Conservation (phyloP, 208 protist species). For the Trypanosoma cruzi region DNA sequence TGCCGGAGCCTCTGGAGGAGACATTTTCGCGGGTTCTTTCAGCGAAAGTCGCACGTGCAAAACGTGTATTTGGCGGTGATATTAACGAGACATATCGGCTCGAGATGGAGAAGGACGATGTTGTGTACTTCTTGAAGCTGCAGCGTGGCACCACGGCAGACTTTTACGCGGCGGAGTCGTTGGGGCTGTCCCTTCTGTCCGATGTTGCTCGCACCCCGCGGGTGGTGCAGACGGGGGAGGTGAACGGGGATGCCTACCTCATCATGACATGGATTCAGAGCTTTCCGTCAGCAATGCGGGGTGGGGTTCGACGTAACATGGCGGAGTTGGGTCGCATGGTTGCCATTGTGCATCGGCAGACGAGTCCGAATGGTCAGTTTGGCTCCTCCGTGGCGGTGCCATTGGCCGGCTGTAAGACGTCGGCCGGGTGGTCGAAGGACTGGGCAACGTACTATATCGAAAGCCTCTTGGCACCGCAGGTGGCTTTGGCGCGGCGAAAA, state of each 20-base stretch:
- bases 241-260: constrained; percentile 20
- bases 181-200: constrained; percentile 27
- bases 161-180: constrained; percentile 23
- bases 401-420: background rate
- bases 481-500: constrained; percentile 17
- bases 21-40: constrained; percentile 17
- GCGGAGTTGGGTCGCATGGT: constrained; percentile 21
- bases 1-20: background rate
- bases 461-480: constrained; percentile 14
- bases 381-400: constrained; percentile 9
- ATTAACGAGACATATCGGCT: constrained; percentile 16
- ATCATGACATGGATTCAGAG: constrained; percentile 22
- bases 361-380: constrained; percentile 27
- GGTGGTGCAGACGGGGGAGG: constrained; percentile 13
- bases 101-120: constrained; percentile 15
- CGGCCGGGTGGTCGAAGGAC: constrained; percentile 19
- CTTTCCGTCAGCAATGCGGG: background rate
- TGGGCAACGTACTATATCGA: constrained; percentile 31
- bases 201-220: constrained; percentile 18
- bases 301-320: constrained; percentile 1
- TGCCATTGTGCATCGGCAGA: constrained; percentile 19
- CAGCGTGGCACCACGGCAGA: constrained; percentile 14
- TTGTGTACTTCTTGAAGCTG: constrained; percentile 33
- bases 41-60: background rate
- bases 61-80: constrained; percentile 12